Evolutionary conservation across 1,284 basidiomycete genomes (phyloP), one percentile per base, ranked within the genome.

Genomic region (Acaromyces ingoldii): DNA sequence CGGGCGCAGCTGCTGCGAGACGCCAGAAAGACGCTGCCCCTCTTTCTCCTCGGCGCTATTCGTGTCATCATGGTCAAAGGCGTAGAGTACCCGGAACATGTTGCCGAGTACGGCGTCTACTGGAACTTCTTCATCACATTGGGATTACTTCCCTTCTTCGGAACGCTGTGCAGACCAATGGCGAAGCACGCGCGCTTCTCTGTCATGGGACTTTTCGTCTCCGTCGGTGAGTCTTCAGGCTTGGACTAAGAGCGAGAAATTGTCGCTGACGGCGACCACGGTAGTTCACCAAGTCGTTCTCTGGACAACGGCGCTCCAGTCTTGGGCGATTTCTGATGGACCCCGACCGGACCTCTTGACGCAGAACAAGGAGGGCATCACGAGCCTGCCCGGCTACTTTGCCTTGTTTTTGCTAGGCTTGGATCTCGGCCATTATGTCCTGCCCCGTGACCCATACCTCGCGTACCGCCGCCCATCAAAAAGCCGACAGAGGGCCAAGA

Each of bases 111-210:
- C 63, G 95, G 95, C 1, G 84, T 85, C 0, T 92, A 97, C 71
- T 98, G 95, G 95, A 98, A 98, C 76, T 98, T 98, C 77, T 98
- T 98, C 81, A 82, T 97, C 67, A 97, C 95, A 0, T 80, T 98
- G 11, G 90, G 85, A 0, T 59, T 89, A 1, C 76, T 97, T 2
- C 92, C 92, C 0, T 74, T 88, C 0, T 76, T 89, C 5, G 85
- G 90, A 60, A 82, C 87, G 0, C 52, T 84, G 0, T 57, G 49
- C n/a, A 37, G 57, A 43, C 56, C 63, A 10, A 42, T 88, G 5
- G 81, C 88, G 31, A 70, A 77, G 10, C 73, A 72, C 15, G 51
- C 85, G 2, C 82, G 86, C 0, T 81, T 88, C 49, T 83, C 84
- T 1, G 61, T 84, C 0, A 62, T 92, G 0, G 89, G 83, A 0